Conservation (phyloP, 2,329 filamentous ascomycete species). For the Chrysoporthe deuterocubensis region DNA sequence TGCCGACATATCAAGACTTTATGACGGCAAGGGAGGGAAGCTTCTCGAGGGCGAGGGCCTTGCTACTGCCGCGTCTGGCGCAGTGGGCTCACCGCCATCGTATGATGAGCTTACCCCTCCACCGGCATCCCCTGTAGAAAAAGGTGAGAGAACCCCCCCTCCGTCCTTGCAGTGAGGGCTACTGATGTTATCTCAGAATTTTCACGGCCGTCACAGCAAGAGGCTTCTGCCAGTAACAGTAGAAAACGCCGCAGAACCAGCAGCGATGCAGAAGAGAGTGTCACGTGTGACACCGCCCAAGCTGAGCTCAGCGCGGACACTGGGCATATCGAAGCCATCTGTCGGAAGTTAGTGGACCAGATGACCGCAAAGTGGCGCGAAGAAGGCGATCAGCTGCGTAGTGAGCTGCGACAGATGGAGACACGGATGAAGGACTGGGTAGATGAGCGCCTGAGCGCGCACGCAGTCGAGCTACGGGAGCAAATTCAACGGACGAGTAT, state of each 20-base stretch:
- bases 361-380: conserved; percentile 21
- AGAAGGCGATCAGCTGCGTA: conserved; percentile 7
- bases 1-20: conserved; percentile 15
- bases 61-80: background rate
- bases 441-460: conserved; percentile 9
- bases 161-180: too few relatives aligned
- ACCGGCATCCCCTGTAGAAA: conserved; percentile 13
- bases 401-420: conserved; percentile 17
- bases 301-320: background rate
- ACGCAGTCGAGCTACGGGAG: background rate
- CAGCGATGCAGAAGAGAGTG: background rate
- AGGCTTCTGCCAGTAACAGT: background rate
- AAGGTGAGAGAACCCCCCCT: background rate
- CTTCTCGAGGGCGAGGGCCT: background rate
- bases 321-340: conserved; percentile 1
- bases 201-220: background rate
- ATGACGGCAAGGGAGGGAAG: conserved; percentile 18
- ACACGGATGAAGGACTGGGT: conserved; percentile 19
- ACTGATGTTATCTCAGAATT: background rate
- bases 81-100: conserved; percentile 6
- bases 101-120: conserved; percentile 16
- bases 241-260: conserved; percentile 18
- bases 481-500: conserved; percentile 14
- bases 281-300: background rate
- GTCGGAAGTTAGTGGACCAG: conserved; percentile 14